These are phyloP conservation scores for Marasmius oreades DNA, from an alignment of 1,284 basidiomycete species.

Conservation along the genomic window DNA sequence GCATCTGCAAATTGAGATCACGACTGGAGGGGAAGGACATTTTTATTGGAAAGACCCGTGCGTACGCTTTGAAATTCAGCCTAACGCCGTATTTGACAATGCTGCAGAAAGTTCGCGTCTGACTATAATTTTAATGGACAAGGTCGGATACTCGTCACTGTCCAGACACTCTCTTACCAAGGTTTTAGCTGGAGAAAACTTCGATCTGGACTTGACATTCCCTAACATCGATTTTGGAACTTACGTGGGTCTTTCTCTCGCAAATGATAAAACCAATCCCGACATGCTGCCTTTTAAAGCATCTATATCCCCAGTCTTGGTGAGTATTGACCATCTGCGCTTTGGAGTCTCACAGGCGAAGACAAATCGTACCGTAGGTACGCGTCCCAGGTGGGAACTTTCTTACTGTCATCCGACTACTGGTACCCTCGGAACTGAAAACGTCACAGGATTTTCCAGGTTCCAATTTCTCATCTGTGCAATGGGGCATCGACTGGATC, in stretches of 20 bases:
- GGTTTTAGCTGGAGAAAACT: conserved; percentile 50
- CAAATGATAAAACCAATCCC: not conserved
- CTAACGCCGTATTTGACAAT: not conserved
- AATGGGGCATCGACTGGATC: conserved; percentile 56
- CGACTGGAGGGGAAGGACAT: conserved; percentile 56
- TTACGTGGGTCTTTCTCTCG: conserved; percentile 35
- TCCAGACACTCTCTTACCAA: not conserved
- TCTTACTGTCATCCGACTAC: not conserved
- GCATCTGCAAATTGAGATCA: conserved; percentile 28
- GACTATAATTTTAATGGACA: conserved; percentile 58
- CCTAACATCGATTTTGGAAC: conserved; percentile 55
- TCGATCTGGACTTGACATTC: conserved; percentile 43
- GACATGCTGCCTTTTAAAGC: conserved; percentile 28
- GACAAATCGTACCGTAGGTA: conserved; percentile 26
- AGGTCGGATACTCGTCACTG: conserved; percentile 26
- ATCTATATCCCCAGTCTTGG: conserved; percentile 53
- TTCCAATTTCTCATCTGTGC: conserved; percentile 45
- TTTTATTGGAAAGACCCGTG: conserved; percentile 45
- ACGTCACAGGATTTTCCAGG: conserved; percentile 40
- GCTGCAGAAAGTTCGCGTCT: conserved; percentile 30
- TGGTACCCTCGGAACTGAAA: not conserved
- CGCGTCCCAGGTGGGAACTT: conserved; percentile 26
- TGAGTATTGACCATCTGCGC: conserved; percentile 17
- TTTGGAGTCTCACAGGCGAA: not conserved
- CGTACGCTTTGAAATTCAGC: conserved; percentile 23